These are phyloP conservation scores for Dactylellina cionopaga DNA, from an alignment of 2,329 filamentous ascomycete genomes.

Conservation along the genomic window DNA sequence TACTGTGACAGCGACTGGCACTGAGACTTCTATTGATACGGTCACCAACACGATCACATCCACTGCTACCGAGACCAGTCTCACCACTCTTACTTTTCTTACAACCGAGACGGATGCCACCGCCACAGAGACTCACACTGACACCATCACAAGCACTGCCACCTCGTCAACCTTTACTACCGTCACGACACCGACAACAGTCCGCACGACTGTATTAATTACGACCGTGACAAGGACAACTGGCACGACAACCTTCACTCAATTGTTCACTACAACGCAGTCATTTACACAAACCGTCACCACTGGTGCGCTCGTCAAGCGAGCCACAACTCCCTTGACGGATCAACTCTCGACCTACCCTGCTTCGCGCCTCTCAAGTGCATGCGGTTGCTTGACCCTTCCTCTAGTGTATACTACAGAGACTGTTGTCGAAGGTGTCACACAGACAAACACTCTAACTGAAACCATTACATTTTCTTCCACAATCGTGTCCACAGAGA, in stretches of 20 bases:
- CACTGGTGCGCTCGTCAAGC: background rate
- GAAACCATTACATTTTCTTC: background rate
- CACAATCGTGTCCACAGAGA: constrained; percentile 1
- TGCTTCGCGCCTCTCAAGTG: constrained; percentile 25
- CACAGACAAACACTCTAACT: background rate
- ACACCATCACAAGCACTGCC: background rate
- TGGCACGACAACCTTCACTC: constrained; percentile 8
- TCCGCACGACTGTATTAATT: constrained; percentile 1
- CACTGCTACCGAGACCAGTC: background rate
- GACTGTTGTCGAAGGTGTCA: background rate
- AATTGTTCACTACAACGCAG: constrained; percentile 11
- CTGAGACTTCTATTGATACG: background rate
- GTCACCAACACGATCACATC: background rate
- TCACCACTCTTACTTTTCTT: constrained; percentile 1
- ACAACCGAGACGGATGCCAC: constrained; percentile 1
- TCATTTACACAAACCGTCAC: background rate
- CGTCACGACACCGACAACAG: constrained; percentile 6
- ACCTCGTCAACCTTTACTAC: background rate
- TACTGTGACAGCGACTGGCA: background rate
- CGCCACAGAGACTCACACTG: background rate
- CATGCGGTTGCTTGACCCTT: constrained; percentile 28
- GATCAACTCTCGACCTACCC: constrained; percentile 10
- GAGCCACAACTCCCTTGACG: background rate
- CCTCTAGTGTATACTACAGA: constrained; percentile 1
- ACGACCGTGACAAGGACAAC: background rate